phyloP scores from a whole-genome alignment of 2,329 filamentous ascomycete species.

The Zopfia rhizophila region DNA sequence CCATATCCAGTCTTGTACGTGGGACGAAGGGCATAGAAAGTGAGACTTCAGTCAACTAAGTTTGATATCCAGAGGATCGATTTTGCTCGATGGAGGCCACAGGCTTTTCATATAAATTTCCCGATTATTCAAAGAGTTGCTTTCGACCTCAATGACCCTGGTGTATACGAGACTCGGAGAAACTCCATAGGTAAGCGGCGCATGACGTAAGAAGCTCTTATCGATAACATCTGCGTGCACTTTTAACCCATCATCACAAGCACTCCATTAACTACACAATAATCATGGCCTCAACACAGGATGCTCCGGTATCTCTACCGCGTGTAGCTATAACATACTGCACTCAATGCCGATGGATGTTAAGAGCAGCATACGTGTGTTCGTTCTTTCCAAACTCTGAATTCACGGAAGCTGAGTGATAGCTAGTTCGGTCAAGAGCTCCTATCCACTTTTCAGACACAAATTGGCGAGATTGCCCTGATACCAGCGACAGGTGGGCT shows the following conservation, averaged over 20 bases:
- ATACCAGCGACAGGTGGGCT: slow-evolving; percentile 85
- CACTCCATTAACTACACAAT: neutral
- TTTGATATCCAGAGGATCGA: no score
- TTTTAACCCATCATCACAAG: neutral
- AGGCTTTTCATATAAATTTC: no score
- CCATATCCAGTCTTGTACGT: no score
- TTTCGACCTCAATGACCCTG: no score
- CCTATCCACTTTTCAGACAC: slow-evolving; percentile 87
- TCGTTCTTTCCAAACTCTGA: slow-evolving; percentile 1
- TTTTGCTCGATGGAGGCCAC: no score
- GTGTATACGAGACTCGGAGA: no score
- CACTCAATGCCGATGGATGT: slow-evolving; percentile 93
- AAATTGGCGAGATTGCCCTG: slow-evolving; percentile 87
- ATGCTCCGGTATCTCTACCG: slow-evolving; percentile 62
- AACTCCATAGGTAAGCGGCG: no score
- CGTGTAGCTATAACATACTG: slow-evolving; percentile 90
- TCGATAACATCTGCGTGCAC: slow-evolving; percentile 4
- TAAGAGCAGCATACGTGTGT: slow-evolving; percentile 83
- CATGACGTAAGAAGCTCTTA: no score
- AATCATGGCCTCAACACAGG: slow-evolving; percentile 38
- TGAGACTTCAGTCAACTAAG: no score
- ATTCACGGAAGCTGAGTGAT: neutral
- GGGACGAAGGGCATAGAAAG: no score
- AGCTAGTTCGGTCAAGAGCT: slow-evolving; percentile 92
- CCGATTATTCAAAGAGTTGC: no score